Conservation (phyloP, 495 filamentous ascomycete species). For the Viridothelium virens region DNA sequence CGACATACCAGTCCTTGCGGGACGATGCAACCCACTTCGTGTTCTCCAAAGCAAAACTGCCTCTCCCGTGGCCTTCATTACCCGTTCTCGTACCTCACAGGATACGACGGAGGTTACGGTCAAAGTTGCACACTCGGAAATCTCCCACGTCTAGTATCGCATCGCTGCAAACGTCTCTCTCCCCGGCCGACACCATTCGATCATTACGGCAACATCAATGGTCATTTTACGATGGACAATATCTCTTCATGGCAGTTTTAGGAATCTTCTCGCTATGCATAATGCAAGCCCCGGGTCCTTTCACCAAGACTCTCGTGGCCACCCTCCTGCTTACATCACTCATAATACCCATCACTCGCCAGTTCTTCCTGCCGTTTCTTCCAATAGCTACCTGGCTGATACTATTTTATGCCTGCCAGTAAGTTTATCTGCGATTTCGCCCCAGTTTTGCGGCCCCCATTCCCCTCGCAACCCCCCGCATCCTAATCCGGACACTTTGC, state of each 20-base stretch:
- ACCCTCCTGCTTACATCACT: conserved; percentile 62
- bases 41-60: conserved; percentile 29
- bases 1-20: conserved; percentile 25
- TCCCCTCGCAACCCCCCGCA: conserved; percentile 15
- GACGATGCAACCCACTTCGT: conserved; percentile 26
- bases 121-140: conserved; percentile 62
- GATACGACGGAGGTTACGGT: conserved; percentile 60
- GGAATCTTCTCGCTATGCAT: conserved; percentile 75
- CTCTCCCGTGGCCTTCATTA: conserved; percentile 36
- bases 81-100: conserved; percentile 59
- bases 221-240: conserved; percentile 81
- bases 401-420: conserved; percentile 86
- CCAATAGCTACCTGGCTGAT: conserved; percentile 77
- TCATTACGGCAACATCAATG: conserved; percentile 68
- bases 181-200: conserved; percentile 61
- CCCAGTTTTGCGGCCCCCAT: not conserved
- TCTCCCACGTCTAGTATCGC: conserved; percentile 66
- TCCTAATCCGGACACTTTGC: not conserved
- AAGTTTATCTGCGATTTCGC: conserved; percentile 37
- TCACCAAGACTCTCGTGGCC: conserved; percentile 62
- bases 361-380: conserved; percentile 84
- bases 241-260: conserved; percentile 62
- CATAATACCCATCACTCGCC: conserved; percentile 74
- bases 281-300: conserved; percentile 61
- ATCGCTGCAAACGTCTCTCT: conserved; percentile 72